Evolutionary conservation across 2,329 filamentous ascomycete genomes (phyloP).

Genomic region (Talaromyces marneffei): DNA sequence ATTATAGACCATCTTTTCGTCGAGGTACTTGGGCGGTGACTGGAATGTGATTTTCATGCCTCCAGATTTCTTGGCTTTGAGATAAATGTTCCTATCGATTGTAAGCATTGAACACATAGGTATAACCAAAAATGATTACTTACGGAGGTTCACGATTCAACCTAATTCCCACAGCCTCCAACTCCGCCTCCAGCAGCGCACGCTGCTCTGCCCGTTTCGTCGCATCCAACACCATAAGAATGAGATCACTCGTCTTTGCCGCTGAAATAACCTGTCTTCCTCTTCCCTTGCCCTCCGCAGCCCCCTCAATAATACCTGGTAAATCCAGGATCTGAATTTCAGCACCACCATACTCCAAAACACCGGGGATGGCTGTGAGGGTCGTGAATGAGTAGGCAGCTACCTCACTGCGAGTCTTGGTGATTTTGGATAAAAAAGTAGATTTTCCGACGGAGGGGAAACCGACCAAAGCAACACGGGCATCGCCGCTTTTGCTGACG

Average conservation of each 20-base stretch:
- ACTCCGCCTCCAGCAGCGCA: constrained; percentile 78
- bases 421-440: constrained; percentile 97
- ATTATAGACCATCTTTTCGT: constrained; percentile 98
- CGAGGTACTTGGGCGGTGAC: constrained; percentile 77
- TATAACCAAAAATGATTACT: constrained; percentile 28
- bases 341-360: constrained; percentile 93
- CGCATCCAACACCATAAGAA: constrained; percentile 94
- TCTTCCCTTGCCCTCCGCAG: constrained; percentile 89
- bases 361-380: constrained; percentile 91
- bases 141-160: constrained; percentile 87
- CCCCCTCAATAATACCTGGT: constrained; percentile 96
- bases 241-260: constrained; percentile 95
- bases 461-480: constrained; percentile 93
- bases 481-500: constrained; percentile 94
- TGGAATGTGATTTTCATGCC: constrained; percentile 99
- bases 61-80: constrained; percentile 91
- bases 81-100: constrained; percentile 75
- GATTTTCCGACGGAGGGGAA: constrained; percentile 99
- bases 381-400: constrained; percentile 97
- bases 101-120: neutral
- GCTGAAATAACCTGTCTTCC: constrained; percentile 95
- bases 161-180: constrained; percentile 91
- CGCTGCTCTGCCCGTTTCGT: constrained; percentile 95
- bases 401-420: constrained; percentile 93
- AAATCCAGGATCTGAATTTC: constrained; percentile 98